Evolutionary conservation across 1,139 yeast species (phyloP).

Genomic region (Sugiyamaella novakii): DNA sequence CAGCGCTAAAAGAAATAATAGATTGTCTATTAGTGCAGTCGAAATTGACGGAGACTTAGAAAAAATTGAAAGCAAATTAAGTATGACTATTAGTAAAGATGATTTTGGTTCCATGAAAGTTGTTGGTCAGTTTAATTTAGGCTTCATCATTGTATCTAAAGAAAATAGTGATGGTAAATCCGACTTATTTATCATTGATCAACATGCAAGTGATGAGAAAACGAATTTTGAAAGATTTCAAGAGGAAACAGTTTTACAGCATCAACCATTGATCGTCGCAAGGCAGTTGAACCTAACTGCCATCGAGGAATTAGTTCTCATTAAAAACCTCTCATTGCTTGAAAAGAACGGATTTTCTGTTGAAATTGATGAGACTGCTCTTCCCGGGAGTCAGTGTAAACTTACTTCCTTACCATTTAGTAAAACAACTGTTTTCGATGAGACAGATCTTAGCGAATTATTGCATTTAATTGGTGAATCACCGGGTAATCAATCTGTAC

Average conservation of each 20-base stretch:
- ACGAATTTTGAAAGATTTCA: constrained; percentile 78
- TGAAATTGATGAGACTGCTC: constrained; percentile 49
- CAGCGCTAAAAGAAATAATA: not conserved
- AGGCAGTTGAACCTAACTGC: constrained; percentile 64
- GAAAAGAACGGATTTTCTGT: constrained; percentile 76
- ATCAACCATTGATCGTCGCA: constrained; percentile 75
- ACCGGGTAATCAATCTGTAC: constrained; percentile 45
- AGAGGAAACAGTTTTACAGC: constrained; percentile 55
- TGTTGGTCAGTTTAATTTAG: constrained; percentile 90
- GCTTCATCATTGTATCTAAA: constrained; percentile 75
- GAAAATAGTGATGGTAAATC: constrained; percentile 36
- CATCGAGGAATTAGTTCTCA: constrained; percentile 72
- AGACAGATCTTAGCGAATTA: constrained; percentile 71
- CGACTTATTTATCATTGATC: constrained; percentile 86
- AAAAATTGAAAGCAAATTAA: constrained; percentile 44
- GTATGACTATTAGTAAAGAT: constrained; percentile 37
- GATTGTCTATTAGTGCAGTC: constrained; percentile 7
- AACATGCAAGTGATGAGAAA: constrained; percentile 97
- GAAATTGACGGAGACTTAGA: constrained; percentile 48
- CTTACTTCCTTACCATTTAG: constrained; percentile 72
- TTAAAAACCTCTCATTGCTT: constrained; percentile 60
- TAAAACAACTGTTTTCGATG: constrained; percentile 65
- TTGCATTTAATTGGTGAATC: constrained; percentile 55
- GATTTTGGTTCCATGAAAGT: constrained; percentile 64
- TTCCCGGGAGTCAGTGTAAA: constrained; percentile 60